Evolutionary conservation across 2,329 filamentous ascomycete genomes (phyloP).

Genomic region (Penicillium sp.): DNA sequence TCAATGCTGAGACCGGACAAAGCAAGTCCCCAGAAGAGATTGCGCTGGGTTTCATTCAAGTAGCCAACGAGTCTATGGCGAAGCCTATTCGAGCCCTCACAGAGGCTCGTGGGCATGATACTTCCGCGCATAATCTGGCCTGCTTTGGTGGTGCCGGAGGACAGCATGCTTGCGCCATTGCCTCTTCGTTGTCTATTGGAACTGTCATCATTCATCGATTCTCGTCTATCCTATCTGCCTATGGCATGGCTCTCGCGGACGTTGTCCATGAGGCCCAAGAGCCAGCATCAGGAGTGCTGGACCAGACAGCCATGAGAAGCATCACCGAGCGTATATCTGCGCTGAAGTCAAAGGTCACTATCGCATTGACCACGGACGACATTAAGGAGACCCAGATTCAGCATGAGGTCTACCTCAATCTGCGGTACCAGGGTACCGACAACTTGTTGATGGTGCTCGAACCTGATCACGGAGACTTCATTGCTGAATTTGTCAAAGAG

Average conservation of each 20-base stretch:
- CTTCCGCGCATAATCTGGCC: slow-evolving; percentile 79
- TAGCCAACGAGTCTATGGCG: slow-evolving; percentile 44
- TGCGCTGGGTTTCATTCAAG: slow-evolving; percentile 41
- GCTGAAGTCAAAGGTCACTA: slow-evolving; percentile 28
- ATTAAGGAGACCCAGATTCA: slow-evolving; percentile 38
- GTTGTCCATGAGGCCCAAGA: slow-evolving; percentile 84
- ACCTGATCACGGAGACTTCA: slow-evolving; percentile 56
- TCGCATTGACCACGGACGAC: slow-evolving; percentile 36
- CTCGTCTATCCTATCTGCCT: slow-evolving; percentile 86
- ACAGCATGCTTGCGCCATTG: slow-evolving; percentile 91
- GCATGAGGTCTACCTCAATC: slow-evolving; percentile 46
- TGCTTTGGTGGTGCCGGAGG: slow-evolving; percentile 91
- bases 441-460: slow-evolving; percentile 48
- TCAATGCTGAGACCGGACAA: slow-evolving; percentile 63
- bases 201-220: slow-evolving; percentile 75
- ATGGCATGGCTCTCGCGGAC: slow-evolving; percentile 89
- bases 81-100: slow-evolving; percentile 86
- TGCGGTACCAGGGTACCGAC: slow-evolving; percentile 52
- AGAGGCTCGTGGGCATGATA: slow-evolving; percentile 88
- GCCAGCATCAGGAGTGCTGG: slow-evolving; percentile 51
- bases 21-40: slow-evolving; percentile 58
- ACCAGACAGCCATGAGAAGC: slow-evolving; percentile 23
- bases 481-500: slow-evolving; percentile 32
- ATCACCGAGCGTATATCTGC: slow-evolving; percentile 33
- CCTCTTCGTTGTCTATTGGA: slow-evolving; percentile 78